These are phyloP conservation scores for Aspergillus terreus DNA, from an alignment of 2,329 filamentous ascomycete genomes.

Conservation along the genomic window DNA sequence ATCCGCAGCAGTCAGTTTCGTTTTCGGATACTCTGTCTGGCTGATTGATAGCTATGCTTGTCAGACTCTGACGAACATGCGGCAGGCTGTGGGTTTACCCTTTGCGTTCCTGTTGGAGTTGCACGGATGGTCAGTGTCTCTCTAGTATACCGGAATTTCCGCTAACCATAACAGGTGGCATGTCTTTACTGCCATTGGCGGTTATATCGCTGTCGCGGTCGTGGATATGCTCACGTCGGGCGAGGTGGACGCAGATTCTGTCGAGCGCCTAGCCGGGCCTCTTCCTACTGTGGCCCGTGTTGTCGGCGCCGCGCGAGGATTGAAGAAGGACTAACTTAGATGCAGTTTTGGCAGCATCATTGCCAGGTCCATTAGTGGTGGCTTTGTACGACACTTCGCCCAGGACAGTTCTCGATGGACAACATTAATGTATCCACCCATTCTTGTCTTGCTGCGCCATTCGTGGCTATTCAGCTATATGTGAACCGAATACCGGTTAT, in stretches of 20 bases:
- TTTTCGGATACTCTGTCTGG: slow-evolving; percentile 40
- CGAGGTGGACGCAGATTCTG: slow-evolving; percentile 29
- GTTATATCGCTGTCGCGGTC: slow-evolving; percentile 38
- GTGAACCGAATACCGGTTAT: no score
- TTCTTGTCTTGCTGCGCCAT: no score
- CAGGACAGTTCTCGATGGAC: no score
- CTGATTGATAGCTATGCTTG: slow-evolving; percentile 39
- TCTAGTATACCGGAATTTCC: not conserved
- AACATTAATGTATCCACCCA: no score
- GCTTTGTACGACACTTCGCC: no score
- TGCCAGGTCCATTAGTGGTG: no score
- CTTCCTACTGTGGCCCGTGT: slow-evolving; percentile 12
- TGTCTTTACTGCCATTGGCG: slow-evolving; percentile 41
- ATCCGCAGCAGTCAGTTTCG: slow-evolving; percentile 28
- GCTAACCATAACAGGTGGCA: slow-evolving; percentile 36
- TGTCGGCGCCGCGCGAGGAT: slow-evolving; percentile 1
- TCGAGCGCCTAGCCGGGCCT: slow-evolving; percentile 34
- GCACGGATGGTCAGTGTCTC: slow-evolving; percentile 38
- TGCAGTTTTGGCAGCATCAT: not conserved
- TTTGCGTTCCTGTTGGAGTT: slow-evolving; percentile 40
- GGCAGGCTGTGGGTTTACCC: slow-evolving; percentile 32
- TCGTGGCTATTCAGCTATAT: no score
- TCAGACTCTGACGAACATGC: slow-evolving; percentile 20
- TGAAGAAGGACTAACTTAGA: not conserved
- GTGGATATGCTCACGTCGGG: slow-evolving; percentile 37